Evolutionary conservation across 352 stramenopile genomes (phyloP).

Genomic region (Pythium dissotocum): DNA sequence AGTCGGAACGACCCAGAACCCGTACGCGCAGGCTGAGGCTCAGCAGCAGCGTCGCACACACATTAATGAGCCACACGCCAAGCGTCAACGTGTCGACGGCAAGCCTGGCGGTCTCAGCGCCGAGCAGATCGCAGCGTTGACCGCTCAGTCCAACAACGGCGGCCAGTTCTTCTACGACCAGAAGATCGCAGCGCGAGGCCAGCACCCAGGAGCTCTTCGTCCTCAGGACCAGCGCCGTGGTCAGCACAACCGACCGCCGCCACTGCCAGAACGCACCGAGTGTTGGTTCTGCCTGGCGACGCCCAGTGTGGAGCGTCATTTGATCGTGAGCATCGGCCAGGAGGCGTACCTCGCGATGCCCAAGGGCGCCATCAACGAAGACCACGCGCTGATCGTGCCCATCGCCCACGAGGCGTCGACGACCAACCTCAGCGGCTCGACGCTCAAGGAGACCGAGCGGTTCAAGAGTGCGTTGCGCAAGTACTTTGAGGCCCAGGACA

Average conservation of each 20-base stretch:
- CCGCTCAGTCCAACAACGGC: conserved; percentile 37
- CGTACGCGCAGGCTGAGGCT: conserved; percentile 40
- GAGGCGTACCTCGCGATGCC: conserved; percentile 81
- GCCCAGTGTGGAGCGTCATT: conserved; percentile 71
- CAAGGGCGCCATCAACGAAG: conserved; percentile 74
- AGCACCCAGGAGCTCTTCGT: conserved; percentile 45
- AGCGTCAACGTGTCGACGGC: conserved; percentile 41
- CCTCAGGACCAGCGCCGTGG: conserved; percentile 29
- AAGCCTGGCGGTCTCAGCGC: conserved; percentile 37
- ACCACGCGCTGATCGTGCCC: conserved; percentile 78
- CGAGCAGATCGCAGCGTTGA: conserved; percentile 70
- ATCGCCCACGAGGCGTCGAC: conserved; percentile 75
- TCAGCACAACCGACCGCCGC: conserved; percentile 16
- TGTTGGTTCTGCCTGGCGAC: conserved; percentile 87
- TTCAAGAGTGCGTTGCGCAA: conserved; percentile 64
- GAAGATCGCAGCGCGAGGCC: conserved; percentile 51
- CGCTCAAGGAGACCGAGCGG: conserved; percentile 55
- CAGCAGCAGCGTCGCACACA: conserved; percentile 16
- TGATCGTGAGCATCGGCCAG: conserved; percentile 82
- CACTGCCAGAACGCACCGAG: conserved; percentile 61
- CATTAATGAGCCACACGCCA: conserved; percentile 33
- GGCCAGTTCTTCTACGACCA: conserved; percentile 83
- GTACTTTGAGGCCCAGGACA: conserved; percentile 66
- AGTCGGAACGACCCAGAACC: conserved; percentile 70
- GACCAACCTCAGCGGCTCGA: conserved; percentile 42